These are phyloP conservation scores for Termitomyces sp. DNA, from an alignment of 768 basidiomycete species.

Conservation along the genomic window DNA sequence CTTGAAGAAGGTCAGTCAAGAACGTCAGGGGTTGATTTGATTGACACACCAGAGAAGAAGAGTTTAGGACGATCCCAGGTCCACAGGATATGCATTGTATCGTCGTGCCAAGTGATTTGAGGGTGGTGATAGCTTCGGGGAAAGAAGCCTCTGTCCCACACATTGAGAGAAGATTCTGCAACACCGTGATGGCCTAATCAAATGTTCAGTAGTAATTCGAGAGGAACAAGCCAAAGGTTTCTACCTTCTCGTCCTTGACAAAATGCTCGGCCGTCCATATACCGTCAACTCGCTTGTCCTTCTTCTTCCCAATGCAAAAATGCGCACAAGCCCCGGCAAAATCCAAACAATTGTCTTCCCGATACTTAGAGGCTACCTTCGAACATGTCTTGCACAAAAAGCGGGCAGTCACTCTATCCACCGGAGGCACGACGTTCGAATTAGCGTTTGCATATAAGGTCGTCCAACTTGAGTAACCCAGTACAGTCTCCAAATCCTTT, in stretches of 20 bases:
- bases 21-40: background rate
- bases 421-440: conserved; percentile 46
- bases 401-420: conserved; percentile 53
- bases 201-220: background rate
- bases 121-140: conserved; percentile 14
- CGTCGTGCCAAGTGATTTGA: conserved; percentile 22
- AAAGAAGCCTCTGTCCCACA: conserved; percentile 24
- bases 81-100: conserved; percentile 51
- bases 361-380: conserved; percentile 28
- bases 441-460: conserved; percentile 42
- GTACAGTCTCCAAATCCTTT: conserved; percentile 34
- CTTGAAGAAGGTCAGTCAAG: conserved; percentile 26
- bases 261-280: conserved; percentile 53
- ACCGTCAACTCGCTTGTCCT: conserved; percentile 19
- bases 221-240: background rate
- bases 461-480: conserved; percentile 55
- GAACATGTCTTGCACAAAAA: conserved; percentile 57
- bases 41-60: conserved; percentile 40
- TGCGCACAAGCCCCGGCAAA: conserved; percentile 60
- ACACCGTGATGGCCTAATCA: conserved; percentile 43
- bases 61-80: conserved; percentile 44
- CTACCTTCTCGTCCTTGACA: conserved; percentile 55
- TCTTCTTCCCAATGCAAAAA: conserved; percentile 39
- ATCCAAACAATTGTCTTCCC: conserved; percentile 45
- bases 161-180: conserved; percentile 34